Evolutionary conservation across 2,329 filamentous ascomycete species (phyloP).

Genomic region (Talaromyces marneffei): DNA sequence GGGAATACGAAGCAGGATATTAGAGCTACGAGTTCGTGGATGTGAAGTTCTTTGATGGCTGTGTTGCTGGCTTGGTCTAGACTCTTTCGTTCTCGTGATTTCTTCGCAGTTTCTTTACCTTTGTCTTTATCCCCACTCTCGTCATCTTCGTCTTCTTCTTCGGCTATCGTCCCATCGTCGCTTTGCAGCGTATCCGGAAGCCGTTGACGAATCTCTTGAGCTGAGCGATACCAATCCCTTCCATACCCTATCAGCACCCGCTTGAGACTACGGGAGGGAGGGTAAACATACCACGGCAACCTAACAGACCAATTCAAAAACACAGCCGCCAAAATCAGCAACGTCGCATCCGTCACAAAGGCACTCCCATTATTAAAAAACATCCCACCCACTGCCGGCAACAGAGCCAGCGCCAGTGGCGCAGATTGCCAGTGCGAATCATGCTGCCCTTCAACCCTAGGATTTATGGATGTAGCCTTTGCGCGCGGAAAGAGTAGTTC

Average conservation of each 20-base stretch:
- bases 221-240: slow-evolving; percentile 69
- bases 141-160: slow-evolving; percentile 12
- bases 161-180: slow-evolving; percentile 25
- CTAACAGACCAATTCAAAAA: slow-evolving; percentile 92
- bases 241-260: slow-evolving; percentile 6
- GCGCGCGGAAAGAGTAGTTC: slow-evolving; percentile 60
- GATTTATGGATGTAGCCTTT: slow-evolving; percentile 22
- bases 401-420: slow-evolving; percentile 75
- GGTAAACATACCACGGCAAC: slow-evolving; percentile 66
- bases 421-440: slow-evolving; percentile 69
- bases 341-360: slow-evolving; percentile 76
- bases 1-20: slow-evolving; percentile 74
- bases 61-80: slow-evolving; percentile 25
- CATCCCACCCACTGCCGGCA: slow-evolving; percentile 79
- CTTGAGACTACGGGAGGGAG: background rate
- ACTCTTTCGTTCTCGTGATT: slow-evolving; percentile 2
- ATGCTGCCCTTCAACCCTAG: slow-evolving; percentile 39
- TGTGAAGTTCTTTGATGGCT: slow-evolving; percentile 60
- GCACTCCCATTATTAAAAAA: slow-evolving; percentile 79
- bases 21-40: slow-evolving; percentile 70
- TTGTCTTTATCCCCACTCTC: slow-evolving; percentile 1
- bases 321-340: slow-evolving; percentile 72
- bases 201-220: slow-evolving; percentile 56
- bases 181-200: slow-evolving; percentile 18
- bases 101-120: background rate